Conservation (phyloP, 345 rosid species). For the Citropsis articulata region DNA sequence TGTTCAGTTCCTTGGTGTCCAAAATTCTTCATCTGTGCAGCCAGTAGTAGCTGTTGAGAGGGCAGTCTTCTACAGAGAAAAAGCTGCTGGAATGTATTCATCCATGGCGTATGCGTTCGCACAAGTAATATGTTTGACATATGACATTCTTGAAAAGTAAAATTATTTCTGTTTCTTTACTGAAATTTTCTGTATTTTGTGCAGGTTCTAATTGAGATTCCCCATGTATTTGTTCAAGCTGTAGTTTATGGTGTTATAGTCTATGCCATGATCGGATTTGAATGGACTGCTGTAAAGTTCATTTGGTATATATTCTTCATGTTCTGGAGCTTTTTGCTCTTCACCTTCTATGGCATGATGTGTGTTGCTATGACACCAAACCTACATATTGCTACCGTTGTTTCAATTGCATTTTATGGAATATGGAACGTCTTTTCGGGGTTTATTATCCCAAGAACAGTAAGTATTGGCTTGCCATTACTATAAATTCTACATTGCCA, state of each 20-base stretch:
- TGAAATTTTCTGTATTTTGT: neutral
- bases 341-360: slow-evolving; percentile 55
- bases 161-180: neutral
- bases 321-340: slow-evolving; percentile 43
- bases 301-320: slow-evolving; percentile 47
- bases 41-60: slow-evolving; percentile 56
- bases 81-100: slow-evolving; percentile 58
- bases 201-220: slow-evolving; percentile 43
- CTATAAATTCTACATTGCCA: neutral
- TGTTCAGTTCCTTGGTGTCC: slow-evolving; percentile 50
- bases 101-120: slow-evolving; percentile 26
- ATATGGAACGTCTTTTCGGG: slow-evolving; percentile 50
- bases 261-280: slow-evolving; percentile 33
- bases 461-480: slow-evolving; percentile 9
- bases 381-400: slow-evolving; percentile 33
- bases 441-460: slow-evolving; percentile 38
- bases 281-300: slow-evolving; percentile 38
- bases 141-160: neutral
- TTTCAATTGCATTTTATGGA: slow-evolving; percentile 33
- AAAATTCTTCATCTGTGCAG: slow-evolving; percentile 43
- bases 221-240: slow-evolving; percentile 37
- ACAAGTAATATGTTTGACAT: slow-evolving; percentile 25
- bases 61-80: slow-evolving; percentile 55
- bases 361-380: slow-evolving; percentile 40
- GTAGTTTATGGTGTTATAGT: slow-evolving; percentile 16